Percentiles rank a stretch among this genome's conserved stretches.
These are phyloP conservation scores for Pythium guiyangense DNA, from an alignment of 352 stramenopile genomes.

Conservation along the genomic window DNA sequence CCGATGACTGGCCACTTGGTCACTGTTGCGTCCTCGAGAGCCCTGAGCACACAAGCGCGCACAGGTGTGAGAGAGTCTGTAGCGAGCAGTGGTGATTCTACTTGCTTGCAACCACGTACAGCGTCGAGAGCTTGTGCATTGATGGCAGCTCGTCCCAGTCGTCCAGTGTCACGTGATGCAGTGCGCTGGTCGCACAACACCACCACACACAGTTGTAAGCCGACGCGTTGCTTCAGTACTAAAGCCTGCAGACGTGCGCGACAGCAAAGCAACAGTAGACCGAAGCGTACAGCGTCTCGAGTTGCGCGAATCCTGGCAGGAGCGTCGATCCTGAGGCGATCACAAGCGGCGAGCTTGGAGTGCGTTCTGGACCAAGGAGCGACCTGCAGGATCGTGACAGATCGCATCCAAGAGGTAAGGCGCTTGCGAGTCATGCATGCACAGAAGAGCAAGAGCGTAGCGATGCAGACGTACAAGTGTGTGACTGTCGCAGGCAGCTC, in stretches of 20 bases:
- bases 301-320: constrained; percentile 1
- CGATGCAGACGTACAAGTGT: constrained; percentile 3
- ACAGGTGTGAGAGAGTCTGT: no score
- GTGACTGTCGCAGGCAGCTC: constrained; percentile 5
- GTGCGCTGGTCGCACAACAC: constrained; percentile 1
- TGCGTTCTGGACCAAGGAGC: neutral
- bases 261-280: neutral
- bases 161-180: neutral
- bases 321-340: neutral
- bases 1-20: no score
- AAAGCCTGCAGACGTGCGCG: neutral
- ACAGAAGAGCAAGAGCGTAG: neutral
- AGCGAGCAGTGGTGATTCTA: no score
- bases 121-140: constrained; percentile 5
- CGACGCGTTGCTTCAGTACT: neutral
- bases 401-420: no score
- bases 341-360: neutral
- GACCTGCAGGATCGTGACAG: constrained; percentile 1
- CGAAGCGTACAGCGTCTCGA: constrained; percentile 4
- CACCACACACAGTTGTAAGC: neutral
- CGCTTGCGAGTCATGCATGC: no score
- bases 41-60: no score
- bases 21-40: no score
- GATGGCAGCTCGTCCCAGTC: constrained; percentile 9
- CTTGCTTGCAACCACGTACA: neutral